These are phyloP conservation scores for Pachysandra terminalis DNA, from an alignment of 164 flowering plant species.

Conservation along the genomic window DNA sequence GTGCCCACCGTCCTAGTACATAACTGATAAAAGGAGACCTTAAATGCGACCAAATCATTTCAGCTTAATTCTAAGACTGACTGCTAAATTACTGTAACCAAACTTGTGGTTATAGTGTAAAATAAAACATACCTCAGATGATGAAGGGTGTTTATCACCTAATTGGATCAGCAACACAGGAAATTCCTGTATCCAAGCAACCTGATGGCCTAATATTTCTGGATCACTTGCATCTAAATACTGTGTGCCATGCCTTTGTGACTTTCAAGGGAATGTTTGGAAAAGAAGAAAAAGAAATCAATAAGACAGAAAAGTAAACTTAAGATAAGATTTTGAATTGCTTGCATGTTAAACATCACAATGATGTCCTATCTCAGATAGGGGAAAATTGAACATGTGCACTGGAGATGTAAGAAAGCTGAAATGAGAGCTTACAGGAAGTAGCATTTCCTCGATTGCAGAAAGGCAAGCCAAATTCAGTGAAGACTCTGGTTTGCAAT, in stretches of 20 bases:
- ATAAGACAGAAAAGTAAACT: neutral
- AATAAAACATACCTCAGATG: constrained; percentile 47
- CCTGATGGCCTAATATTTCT: constrained; percentile 35
- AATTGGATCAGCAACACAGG: constrained; percentile 51
- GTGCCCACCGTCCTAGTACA: neutral
- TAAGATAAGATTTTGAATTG: neutral
- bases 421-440: constrained; percentile 46
- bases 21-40: no score
- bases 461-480: constrained; percentile 66
- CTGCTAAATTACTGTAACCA: neutral
- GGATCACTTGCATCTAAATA: constrained; percentile 39
- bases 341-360: neutral
- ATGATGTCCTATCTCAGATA: neutral
- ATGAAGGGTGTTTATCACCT: constrained; percentile 50
- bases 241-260: constrained; percentile 26
- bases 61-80: neutral
- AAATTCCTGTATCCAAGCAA: constrained; percentile 65
- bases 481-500: constrained; percentile 55
- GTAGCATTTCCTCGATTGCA: constrained; percentile 66
- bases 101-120: neutral
- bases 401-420: neutral
- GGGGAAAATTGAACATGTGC: neutral
- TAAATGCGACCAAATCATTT: neutral
- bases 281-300: neutral
- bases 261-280: constrained; percentile 7